phyloP scores from a whole-genome alignment of 2,329 filamentous ascomycete genomes.

The Amauroascus niger region DNA sequence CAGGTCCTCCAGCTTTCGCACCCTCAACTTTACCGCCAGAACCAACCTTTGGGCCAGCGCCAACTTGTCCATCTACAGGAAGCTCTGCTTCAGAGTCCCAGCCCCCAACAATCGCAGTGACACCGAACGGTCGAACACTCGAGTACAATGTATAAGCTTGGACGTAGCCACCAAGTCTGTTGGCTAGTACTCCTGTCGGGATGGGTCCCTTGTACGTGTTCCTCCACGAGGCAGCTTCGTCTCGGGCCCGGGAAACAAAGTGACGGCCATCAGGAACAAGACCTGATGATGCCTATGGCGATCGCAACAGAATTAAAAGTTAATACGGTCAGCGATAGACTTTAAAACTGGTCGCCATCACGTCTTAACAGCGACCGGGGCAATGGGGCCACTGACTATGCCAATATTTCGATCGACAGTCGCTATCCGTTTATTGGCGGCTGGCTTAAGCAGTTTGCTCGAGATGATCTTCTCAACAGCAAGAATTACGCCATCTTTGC shows the following conservation, averaged over 20 bases:
- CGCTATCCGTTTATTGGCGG: slow-evolving; percentile 93
- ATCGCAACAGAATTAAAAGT: not conserved
- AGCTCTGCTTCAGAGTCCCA: slow-evolving; percentile 83
- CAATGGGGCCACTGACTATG: slow-evolving; percentile 53
- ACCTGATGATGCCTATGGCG: slow-evolving; percentile 73
- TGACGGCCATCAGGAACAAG: slow-evolving; percentile 91
- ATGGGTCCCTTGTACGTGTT: slow-evolving; percentile 91
- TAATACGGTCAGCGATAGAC: slow-evolving; percentile 3
- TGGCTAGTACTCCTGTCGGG: slow-evolving; percentile 74
- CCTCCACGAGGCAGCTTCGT: slow-evolving; percentile 87
- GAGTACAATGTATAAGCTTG: slow-evolving; percentile 98
- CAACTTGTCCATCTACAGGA: slow-evolving; percentile 83
- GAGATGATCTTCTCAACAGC: slow-evolving; percentile 93
- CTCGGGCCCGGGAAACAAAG: slow-evolving; percentile 86
- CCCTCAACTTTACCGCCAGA: slow-evolving; percentile 72
- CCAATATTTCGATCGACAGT: slow-evolving; percentile 90
- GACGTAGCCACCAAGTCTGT: slow-evolving; percentile 88
- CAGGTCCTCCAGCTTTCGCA: slow-evolving; percentile 76
- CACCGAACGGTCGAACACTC: slow-evolving; percentile 90
- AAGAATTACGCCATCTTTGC: slow-evolving; percentile 92
- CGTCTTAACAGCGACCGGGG: not conserved
- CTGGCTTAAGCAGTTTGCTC: slow-evolving; percentile 89
- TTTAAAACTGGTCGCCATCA: not conserved
- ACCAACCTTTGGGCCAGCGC: slow-evolving; percentile 65
- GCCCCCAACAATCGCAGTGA: slow-evolving; percentile 86